Conservation (phyloP, 2,329 filamentous ascomycete species). For the Monosporascus sp. region DNA sequence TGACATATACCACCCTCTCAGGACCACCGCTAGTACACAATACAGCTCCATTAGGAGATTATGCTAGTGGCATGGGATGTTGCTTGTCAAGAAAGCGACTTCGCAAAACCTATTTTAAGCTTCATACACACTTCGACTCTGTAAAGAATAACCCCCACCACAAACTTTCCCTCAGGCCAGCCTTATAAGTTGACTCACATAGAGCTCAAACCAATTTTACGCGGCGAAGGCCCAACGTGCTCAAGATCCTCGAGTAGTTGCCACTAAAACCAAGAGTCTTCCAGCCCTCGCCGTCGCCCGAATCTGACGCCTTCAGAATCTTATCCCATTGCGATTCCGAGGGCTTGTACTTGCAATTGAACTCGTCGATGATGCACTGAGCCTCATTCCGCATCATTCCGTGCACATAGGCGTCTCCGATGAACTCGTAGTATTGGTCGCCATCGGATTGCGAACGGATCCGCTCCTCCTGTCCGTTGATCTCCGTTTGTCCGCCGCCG, state of each 20-base stretch:
- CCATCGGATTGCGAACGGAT: not conserved
- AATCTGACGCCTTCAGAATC: not conserved
- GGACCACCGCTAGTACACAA: not conserved
- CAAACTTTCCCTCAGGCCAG: not conserved
- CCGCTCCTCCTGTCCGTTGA: not conserved
- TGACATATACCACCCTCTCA: not conserved
- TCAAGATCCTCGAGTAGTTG: conserved; percentile 13
- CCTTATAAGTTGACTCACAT: too few species aligned
- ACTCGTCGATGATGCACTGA: conserved; percentile 17
- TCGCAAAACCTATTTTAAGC: too few species aligned
- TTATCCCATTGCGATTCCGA: conserved; percentile 4
- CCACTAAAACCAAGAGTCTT: conserved; percentile 8
- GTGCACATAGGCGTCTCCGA: conserved; percentile 19
- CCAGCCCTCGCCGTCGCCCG: conserved; percentile 8
- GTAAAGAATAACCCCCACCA: not conserved
- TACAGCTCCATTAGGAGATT: too few species aligned
- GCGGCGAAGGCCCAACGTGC: conserved; percentile 12
- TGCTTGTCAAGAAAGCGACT: too few species aligned
- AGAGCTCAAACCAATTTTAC: conserved; percentile 9
- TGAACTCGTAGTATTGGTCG: conserved; percentile 12
- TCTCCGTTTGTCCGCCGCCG: not conserved
- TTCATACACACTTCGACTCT: too few species aligned
- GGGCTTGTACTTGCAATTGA: conserved; percentile 12
- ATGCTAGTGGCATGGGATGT: not conserved
- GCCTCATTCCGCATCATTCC: conserved; percentile 21